Percentiles rank a stretch among this genome's conserved stretches.
Evolutionary conservation across 495 filamentous ascomycete species (phyloP).

Genomic region (Xylaria acuta): DNA sequence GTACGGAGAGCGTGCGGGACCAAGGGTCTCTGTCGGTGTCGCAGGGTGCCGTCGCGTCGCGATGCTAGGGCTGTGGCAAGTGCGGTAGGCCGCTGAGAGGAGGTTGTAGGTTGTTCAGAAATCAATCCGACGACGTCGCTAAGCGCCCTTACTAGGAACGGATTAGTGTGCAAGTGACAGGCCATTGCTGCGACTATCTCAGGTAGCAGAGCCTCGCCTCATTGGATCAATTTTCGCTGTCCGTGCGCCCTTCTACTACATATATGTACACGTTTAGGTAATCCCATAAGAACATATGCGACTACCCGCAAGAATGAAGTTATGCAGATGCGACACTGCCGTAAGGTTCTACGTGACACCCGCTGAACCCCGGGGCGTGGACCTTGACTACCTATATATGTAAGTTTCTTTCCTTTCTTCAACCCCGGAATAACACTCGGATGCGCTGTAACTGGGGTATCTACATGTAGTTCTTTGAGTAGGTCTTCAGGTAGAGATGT

Average conservation of each 20-base stretch:
- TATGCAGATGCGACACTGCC: neutral
- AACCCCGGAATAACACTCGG: neutral
- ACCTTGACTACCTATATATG: no score
- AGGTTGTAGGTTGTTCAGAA: conserved; percentile 28
- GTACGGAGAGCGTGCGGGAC: neutral
- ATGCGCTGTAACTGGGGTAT: neutral
- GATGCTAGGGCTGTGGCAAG: conserved; percentile 26
- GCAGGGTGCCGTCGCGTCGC: conserved; percentile 25
- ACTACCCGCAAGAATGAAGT: neutral
- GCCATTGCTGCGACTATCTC: neutral
- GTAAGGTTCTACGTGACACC: no score
- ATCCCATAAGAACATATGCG: neutral
- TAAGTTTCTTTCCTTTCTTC: neutral
- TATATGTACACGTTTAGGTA: no score
- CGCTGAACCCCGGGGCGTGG: no score
- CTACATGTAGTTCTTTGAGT: neutral
- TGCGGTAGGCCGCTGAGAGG: conserved; percentile 22
- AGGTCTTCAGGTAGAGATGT: no score
- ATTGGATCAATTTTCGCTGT: neutral
- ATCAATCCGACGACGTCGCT: conserved; percentile 29
- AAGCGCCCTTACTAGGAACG: conserved; percentile 20
- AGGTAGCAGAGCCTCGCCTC: neutral
- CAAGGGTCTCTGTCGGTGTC: neutral
- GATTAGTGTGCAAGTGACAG: conserved; percentile 16
- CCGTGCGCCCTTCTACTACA: neutral